A percentile compares a stretch with the other conserved stretches of the same genome.
Evolutionary conservation across 164 flowering plant species (phyloP).

Genomic region (Chimonanthus praecox): DNA sequence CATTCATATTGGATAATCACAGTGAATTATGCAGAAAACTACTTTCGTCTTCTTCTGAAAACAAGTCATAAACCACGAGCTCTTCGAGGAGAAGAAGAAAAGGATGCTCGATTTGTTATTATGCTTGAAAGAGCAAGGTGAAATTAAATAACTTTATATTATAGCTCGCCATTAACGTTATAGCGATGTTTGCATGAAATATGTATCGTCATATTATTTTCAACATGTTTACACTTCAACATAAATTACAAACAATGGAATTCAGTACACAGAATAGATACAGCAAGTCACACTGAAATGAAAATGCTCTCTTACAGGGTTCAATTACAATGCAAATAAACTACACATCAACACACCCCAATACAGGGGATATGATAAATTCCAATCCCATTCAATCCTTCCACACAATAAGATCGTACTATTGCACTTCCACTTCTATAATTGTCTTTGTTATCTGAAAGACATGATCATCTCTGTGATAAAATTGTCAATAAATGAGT

Average conservation of each 20-base stretch:
- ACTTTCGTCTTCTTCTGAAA: too few species aligned
- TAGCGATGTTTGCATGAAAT: not conserved
- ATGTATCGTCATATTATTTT: too few species aligned
- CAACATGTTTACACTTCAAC: not conserved
- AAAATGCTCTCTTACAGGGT: not conserved
- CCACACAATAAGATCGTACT: not conserved
- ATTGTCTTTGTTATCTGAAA: conserved; percentile 8
- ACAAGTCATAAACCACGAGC: too few species aligned
- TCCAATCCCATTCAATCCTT: not conserved
- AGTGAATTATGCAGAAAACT: not conserved
- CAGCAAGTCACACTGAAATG: not conserved
- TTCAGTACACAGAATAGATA: not conserved
- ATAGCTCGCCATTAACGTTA: too few species aligned
- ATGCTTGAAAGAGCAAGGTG: not conserved
- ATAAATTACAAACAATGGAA: not conserved
- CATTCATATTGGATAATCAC: not conserved
- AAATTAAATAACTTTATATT: not conserved
- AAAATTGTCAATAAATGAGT: conserved; percentile 4
- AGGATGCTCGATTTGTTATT: not conserved
- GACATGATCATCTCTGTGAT: conserved; percentile 3
- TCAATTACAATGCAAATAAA: not conserved
- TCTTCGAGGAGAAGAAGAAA: not conserved
- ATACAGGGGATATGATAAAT: not conserved
- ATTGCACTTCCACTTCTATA: conserved; percentile 6
- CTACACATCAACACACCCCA: not conserved